phyloP scores from a whole-genome alignment of 805 yeast species.

The Candida tallmaniae region DNA sequence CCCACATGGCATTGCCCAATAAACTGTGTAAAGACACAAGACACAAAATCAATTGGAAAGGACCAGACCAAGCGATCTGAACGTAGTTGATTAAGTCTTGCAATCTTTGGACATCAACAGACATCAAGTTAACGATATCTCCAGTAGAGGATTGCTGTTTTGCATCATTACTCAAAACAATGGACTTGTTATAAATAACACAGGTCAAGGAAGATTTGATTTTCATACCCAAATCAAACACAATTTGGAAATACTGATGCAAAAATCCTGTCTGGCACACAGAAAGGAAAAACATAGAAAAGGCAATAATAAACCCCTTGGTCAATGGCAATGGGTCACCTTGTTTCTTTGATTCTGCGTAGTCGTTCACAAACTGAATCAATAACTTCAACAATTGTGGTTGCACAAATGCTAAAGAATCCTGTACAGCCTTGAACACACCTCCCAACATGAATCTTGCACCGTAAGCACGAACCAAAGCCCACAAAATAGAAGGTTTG shows the following conservation, averaged over 20 bases:
- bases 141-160: constrained; percentile 75
- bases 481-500: constrained; percentile 51
- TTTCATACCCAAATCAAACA: constrained; percentile 73
- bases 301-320: constrained; percentile 70
- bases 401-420: constrained; percentile 53
- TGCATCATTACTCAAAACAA: constrained; percentile 67
- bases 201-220: constrained; percentile 67
- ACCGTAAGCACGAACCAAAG: constrained; percentile 73
- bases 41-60: constrained; percentile 80
- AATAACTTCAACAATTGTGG: constrained; percentile 27
- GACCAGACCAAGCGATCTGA: constrained; percentile 87
- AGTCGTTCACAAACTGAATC: constrained; percentile 33
- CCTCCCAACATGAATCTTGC: constrained; percentile 66
- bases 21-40: constrained; percentile 65
- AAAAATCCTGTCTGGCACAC: constrained; percentile 71
- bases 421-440: constrained; percentile 67
- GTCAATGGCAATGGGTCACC: constrained; percentile 57
- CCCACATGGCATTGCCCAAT: constrained; percentile 91
- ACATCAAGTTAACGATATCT: constrained; percentile 90
- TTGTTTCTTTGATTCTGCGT: constrained; percentile 27
- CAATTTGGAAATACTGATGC: constrained; percentile 75
- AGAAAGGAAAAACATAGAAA: constrained; percentile 70
- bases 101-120: constrained; percentile 86
- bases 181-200: constrained; percentile 61
- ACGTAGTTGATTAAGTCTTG: constrained; percentile 79